Conservation (phyloP, 768 basidiomycete genomes). For the Auriculariales sp. region DNA sequence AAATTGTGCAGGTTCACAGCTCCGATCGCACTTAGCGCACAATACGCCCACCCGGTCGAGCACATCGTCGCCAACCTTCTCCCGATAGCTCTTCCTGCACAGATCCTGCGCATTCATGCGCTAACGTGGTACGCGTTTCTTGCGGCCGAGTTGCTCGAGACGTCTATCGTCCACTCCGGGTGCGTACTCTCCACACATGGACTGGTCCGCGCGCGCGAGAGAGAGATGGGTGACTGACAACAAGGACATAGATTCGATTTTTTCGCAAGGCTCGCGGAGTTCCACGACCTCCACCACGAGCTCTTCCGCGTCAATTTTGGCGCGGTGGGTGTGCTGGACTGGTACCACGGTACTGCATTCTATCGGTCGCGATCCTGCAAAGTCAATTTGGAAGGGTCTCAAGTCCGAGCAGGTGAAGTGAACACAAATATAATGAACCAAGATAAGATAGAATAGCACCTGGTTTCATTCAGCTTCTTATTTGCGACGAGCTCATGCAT, state of each 20-base stretch:
- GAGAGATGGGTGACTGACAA: no score
- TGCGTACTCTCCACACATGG: no score
- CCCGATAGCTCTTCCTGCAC: slow-evolving; percentile 12
- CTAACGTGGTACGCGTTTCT: slow-evolving; percentile 17
- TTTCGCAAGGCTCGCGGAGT: slow-evolving; percentile 12
- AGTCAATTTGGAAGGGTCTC: no score
- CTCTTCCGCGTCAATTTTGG: slow-evolving; percentile 16
- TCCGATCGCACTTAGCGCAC: slow-evolving; percentile 18
- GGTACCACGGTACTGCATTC: slow-evolving; percentile 8
- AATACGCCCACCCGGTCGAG: slow-evolving; percentile 14
- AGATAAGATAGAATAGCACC: no score
- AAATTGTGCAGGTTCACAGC: slow-evolving; percentile 21
- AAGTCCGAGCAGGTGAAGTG: no score
- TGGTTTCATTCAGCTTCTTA: no score
- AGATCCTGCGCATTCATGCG: slow-evolving; percentile 14
- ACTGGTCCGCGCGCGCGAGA: no score
- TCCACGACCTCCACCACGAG: slow-evolving; percentile 18
- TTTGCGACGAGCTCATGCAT: no score
- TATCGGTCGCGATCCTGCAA: no score
- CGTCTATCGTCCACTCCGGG: slow-evolving; percentile 18
- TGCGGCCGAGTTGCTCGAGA: slow-evolving; percentile 13
- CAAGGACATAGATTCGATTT: no score
- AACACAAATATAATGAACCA: no score
- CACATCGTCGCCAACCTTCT: slow-evolving; percentile 17
- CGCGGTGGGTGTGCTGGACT: slow-evolving; percentile 15